These are phyloP conservation scores for Thuja plicata DNA, from an alignment of 83 land plant species.

Conservation along the genomic window DNA sequence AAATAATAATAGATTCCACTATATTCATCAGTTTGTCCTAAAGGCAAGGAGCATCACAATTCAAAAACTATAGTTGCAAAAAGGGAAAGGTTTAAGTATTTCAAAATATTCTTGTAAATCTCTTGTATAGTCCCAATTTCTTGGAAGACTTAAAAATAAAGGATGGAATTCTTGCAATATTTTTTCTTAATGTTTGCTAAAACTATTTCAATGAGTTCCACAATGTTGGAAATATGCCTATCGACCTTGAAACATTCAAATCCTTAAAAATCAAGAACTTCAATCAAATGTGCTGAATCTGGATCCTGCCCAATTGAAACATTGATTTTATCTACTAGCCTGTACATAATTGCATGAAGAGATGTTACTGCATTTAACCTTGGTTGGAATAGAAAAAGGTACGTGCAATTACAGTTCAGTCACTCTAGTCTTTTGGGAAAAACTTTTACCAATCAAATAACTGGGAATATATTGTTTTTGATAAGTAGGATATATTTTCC, in stretches of 20 bases:
- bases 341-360: conserved; percentile 20
- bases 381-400: not conserved
- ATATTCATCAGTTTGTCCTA: not conserved
- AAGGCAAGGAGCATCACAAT: not conserved
- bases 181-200: not conserved
- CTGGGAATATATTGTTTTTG: too few species aligned
- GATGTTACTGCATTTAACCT: not conserved
- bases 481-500: too few species aligned
- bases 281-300: conserved; percentile 53
- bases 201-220: not conserved
- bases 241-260: conserved; percentile 82
- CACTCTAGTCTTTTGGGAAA: not conserved
- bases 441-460: conserved; percentile 88
- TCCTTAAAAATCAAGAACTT: conserved; percentile 80
- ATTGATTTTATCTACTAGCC: conserved; percentile 77
- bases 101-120: not conserved
- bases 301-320: conserved; percentile 76
- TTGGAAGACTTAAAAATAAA: not conserved
- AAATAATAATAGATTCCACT: not conserved
- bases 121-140: not conserved
- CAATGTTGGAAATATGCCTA: conserved; percentile 35
- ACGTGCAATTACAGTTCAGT: not conserved
- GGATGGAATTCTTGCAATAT: not conserved
- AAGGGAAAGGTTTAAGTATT: not conserved
- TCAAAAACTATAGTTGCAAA: not conserved